A percentile compares a stretch with the other conserved stretches of the same genome.
These are phyloP conservation scores for Penicillium sp. DNA, from an alignment of 2,329 filamentous ascomycete genomes.

Conservation along the genomic window DNA sequence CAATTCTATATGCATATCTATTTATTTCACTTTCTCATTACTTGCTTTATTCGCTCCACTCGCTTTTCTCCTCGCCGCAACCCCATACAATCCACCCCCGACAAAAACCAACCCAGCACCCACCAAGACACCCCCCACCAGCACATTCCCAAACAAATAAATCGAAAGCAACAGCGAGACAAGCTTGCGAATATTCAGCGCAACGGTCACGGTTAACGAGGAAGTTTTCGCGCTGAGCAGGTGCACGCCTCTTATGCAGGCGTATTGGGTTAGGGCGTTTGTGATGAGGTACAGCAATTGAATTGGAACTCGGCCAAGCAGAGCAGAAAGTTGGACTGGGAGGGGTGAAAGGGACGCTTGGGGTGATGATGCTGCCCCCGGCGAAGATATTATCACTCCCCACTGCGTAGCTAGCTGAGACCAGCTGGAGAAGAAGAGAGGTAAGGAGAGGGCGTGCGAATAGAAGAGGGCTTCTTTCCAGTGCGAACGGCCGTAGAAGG, in stretches of 20 bases:
- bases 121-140: constrained; percentile 75
- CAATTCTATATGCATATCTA: too few species aligned
- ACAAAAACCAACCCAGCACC: constrained; percentile 87
- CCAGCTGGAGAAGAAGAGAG: constrained; percentile 47
- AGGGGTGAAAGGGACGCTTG: constrained; percentile 36
- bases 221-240: constrained; percentile 86
- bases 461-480: constrained; percentile 98
- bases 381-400: constrained; percentile 31
- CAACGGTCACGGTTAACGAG: constrained; percentile 93
- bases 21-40: constrained; percentile 18
- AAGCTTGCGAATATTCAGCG: constrained; percentile 92
- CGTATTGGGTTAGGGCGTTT: constrained; percentile 82
- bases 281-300: constrained; percentile 46
- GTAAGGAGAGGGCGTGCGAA: constrained; percentile 62
- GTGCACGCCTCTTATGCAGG: constrained; percentile 95
- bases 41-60: neutral
- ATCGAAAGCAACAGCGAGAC: constrained; percentile 90
- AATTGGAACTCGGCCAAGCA: constrained; percentile 38
- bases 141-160: constrained; percentile 86
- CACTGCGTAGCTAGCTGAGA: constrained; percentile 42
- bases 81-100: constrained; percentile 86
- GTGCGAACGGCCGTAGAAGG: constrained; percentile 75
- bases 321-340: too few species aligned
- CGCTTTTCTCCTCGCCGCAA: constrained; percentile 59
- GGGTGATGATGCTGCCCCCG: too few species aligned